Base-by-base conservation (phyloP, 352 stramenopile species). In the Phytopythium helicoides region DNA sequence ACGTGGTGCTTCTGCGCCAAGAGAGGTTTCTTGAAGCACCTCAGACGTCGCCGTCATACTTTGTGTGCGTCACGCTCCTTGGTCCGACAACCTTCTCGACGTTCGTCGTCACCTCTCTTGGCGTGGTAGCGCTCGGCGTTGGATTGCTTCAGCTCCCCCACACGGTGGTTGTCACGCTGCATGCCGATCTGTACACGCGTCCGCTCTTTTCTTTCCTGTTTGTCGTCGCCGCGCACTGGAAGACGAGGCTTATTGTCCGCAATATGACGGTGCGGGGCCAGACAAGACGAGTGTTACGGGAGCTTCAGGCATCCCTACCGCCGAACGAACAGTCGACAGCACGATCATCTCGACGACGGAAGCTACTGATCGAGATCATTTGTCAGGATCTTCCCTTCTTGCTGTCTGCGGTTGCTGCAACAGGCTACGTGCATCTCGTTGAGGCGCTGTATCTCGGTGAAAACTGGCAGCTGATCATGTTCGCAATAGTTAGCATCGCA, bases 371-470 rank as follows among this genome's bases (percentile, higher is more conserved):
- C 11, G 49, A 48, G 23, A 52, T 69, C 1, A 55, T 65, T n/a
- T n/a, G 54, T 44, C 61, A 57, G 33, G 64, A 69, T 14, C 28
- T 62, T 10, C 51, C 52, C 10, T 35, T 62, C 11, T 23, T 66
- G 36, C 45, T 65, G n/a, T 65, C 61, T 4, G 52, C 46, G 6
- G 18, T 57, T 14, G 56, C 52, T 18, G 61, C 56, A 8, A 54
- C 51, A 2, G 56, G 48, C 1, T 69, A 62, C 23, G 61, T 69
- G 23, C 61, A 69, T 12, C 25, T 69, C 11, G 54, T 60, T 0
- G 64, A 51, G 25, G 54, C 23, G 14, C 53, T 69, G 6, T 31
- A 48, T 15, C 52, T 69, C 36, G 41, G 44, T 26, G 15, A 52
- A 11, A 52, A 61, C 7, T 66, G 56, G 61, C 23, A 66, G 12